Percentiles rank a stretch among this genome's conserved stretches.
phyloP scores from a whole-genome alignment of 495 filamentous ascomycete genomes.

The Viridothelium virens region DNA sequence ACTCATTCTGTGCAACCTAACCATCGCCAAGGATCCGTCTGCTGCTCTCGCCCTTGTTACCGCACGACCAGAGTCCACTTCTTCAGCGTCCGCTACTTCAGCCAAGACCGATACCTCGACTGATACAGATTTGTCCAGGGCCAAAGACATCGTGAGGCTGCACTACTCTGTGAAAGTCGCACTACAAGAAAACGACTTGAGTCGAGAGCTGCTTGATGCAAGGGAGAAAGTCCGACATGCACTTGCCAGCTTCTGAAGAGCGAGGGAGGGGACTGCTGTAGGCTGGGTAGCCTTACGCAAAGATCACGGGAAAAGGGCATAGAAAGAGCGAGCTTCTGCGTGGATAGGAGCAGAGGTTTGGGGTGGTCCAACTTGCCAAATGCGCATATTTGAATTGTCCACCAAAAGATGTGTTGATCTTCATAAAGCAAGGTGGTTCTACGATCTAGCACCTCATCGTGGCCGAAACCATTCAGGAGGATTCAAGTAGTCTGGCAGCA shows the following conservation, averaged over 20 bases:
- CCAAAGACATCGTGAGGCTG: slow-evolving; percentile 51
- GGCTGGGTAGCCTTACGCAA: too few species aligned
- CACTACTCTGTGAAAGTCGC: slow-evolving; percentile 50
- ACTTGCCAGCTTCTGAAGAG: background rate
- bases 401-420: background rate
- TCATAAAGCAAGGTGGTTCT: background rate
- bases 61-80: slow-evolving; percentile 37
- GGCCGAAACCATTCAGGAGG: slow-evolving; percentile 1
- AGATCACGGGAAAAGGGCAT: background rate
- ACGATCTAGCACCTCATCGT: background rate
- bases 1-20: background rate
- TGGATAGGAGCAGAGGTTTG: background rate
- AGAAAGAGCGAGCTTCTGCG: too few species aligned
- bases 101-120: slow-evolving; percentile 2
- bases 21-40: slow-evolving; percentile 44
- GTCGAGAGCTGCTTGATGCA: background rate
- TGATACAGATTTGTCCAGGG: slow-evolving; percentile 46
- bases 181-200: slow-evolving; percentile 26
- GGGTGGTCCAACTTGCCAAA: background rate
- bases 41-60: slow-evolving; percentile 57
- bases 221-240: background rate
- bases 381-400: background rate
- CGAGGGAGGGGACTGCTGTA: background rate
- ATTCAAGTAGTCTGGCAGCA: background rate
- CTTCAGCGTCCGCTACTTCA: slow-evolving; percentile 12